A percentile compares a stretch with the other conserved stretches of the same genome.
These are phyloP conservation scores for Usnea hakonensis DNA, from an alignment of 495 filamentous ascomycete genomes.

Conservation along the genomic window DNA sequence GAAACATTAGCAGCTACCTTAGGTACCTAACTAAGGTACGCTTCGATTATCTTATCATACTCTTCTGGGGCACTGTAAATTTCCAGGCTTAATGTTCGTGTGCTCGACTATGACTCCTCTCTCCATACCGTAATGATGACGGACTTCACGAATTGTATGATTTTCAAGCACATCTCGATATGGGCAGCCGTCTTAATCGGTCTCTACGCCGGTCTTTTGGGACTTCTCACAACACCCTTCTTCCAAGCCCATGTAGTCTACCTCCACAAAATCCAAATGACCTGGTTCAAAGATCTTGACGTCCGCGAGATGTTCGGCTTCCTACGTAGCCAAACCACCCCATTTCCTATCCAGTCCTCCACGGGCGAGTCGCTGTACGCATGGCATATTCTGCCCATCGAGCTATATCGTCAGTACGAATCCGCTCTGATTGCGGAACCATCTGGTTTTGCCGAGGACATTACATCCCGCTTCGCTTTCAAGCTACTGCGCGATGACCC, in stretches of 20 bases:
- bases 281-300: conserved; percentile 44
- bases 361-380: conserved; percentile 54
- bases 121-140: no score
- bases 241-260: conserved; percentile 45
- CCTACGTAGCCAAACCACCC: conserved; percentile 55
- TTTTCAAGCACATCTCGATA: conserved; percentile 33
- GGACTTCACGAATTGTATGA: no score
- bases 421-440: conserved; percentile 41
- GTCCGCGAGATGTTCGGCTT: conserved; percentile 44
- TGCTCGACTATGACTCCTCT: no score
- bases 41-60: no score
- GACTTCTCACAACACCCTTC: conserved; percentile 37
- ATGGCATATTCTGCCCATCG: conserved; percentile 67
- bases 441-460: conserved; percentile 42
- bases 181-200: conserved; percentile 25
- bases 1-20: no score
- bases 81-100: no score
- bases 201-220: conserved; percentile 34
- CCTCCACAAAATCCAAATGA: conserved; percentile 40
- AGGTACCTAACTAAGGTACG: no score
- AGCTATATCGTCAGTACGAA: conserved; percentile 52
- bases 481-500: conserved; percentile 56
- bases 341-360: conserved; percentile 52
- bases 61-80: no score
- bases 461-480: conserved; percentile 49